Base-by-base conservation (phyloP, 2,329 filamentous ascomycete genomes). In the Cladobotryum protrusum region DNA sequence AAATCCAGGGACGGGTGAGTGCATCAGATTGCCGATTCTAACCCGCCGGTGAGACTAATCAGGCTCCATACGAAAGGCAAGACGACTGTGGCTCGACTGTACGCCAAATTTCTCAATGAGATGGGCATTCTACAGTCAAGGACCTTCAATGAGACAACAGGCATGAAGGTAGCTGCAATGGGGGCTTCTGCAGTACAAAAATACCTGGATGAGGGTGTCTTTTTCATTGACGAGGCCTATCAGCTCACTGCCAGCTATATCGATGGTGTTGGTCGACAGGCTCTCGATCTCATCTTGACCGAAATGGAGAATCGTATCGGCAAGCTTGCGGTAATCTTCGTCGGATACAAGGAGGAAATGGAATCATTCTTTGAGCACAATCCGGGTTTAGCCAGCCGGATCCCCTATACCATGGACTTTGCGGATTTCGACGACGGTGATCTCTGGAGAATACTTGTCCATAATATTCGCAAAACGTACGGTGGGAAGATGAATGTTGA, bases 151-250 rank as follows among this genome's bases (percentile, higher is more conserved):
- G 50, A 52, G 32, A 48, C 45, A 8, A 35, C 45, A 5, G 50
- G 50, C 15, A 18, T 41, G 11, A 42, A 45, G 35, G 17, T 32
- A 5, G 45, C 45, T 13, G 4, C 18, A 2, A 13, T 17, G 12
- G 45, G 45, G 15, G 45, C 19, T 8, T 12, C 6, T 3, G 35
- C n/a, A 15, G 40, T 39, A 29, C 24, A 32, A 47, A 12, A 18
- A 33, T 9, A 32, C 15, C 20, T 46, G n/a, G 14, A 19, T n/a
- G 85, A 84, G 1, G 85, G 86, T 0, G 81, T 81, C 0, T 61
- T 86, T 7, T 88, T 89, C 60, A 81, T 89, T 35, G 86, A 89
- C 54, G 85, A 89, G 62, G 84, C 85, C 0, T 88, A 89, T 59
- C 85, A 89, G 55, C 70, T 89, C 2, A 37, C 34, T 15, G 39